A percentile compares a stretch with the other conserved stretches of the same genome.
phyloP scores from a whole-genome alignment of 768 basidiomycete species.

The Chalciporus pseudorubinellus region DNA sequence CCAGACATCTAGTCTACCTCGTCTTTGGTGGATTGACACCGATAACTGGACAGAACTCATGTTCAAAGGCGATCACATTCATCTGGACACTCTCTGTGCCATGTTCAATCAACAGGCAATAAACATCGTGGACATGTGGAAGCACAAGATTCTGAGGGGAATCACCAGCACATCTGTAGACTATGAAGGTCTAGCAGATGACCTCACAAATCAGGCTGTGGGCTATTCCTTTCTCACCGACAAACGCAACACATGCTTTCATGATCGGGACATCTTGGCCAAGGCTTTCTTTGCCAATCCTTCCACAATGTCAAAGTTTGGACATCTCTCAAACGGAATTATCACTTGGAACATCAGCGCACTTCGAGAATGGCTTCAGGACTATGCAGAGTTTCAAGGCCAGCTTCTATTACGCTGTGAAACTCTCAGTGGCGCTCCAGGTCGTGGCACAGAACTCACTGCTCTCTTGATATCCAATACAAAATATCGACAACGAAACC shows the following conservation, averaged over 20 bases:
- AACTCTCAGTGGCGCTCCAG: neutral
- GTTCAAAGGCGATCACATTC: neutral
- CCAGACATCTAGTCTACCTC: neutral
- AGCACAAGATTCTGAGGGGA: neutral
- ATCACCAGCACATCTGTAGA: neutral
- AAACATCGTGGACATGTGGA: neutral
- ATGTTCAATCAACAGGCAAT: neutral
- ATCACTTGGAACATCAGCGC: neutral
- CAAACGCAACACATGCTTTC: neutral
- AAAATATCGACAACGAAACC: neutral
- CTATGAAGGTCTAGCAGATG: neutral
- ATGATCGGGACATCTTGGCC: neutral
- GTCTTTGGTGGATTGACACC: constrained; percentile 3
- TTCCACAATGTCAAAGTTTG: neutral
- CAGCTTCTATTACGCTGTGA: neutral
- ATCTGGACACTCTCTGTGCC: neutral
- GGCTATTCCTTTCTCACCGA: constrained; percentile 2
- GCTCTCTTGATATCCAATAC: neutral
- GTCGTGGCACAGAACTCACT: neutral
- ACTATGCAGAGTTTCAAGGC: neutral
- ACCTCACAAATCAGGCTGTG: neutral
- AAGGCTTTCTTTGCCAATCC: neutral
- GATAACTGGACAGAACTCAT: neutral
- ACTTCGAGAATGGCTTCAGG: neutral
- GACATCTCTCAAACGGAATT: neutral